Evolutionary conservation across 768 basidiomycete genomes (phyloP).

Genomic region (Podaxis sp.): DNA sequence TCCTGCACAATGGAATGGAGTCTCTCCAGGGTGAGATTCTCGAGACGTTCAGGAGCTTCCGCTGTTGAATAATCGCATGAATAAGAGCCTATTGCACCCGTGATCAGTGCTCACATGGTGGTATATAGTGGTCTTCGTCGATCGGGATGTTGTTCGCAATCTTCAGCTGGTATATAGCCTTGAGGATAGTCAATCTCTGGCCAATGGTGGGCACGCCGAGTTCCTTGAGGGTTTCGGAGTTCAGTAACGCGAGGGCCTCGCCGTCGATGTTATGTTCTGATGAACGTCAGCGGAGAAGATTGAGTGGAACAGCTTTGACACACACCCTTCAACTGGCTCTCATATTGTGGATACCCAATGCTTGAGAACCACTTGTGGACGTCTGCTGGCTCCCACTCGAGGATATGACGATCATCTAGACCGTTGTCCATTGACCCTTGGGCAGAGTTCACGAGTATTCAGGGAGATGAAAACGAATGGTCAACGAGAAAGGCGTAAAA

Average conservation of each 20-base stretch:
- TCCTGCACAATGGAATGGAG: constrained; percentile 68
- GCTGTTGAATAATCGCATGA: constrained; percentile 24
- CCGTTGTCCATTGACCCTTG: constrained; percentile 34
- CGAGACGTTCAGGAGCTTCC: constrained; percentile 29
- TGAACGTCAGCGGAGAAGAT: constrained; percentile 2
- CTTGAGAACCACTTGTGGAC: constrained; percentile 78
- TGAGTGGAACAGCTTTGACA: constrained; percentile 20
- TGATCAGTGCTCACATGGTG: constrained; percentile 65
- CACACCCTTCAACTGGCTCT: constrained; percentile 76
- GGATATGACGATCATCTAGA: constrained; percentile 38
- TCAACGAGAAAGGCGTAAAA: constrained; percentile 4
- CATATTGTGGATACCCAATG: constrained; percentile 86
- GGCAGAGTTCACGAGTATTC: background rate
- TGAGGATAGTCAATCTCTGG: constrained; percentile 88
- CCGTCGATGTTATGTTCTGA: constrained; percentile 88
- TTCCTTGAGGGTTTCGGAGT: constrained; percentile 81
- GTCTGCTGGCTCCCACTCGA: constrained; percentile 74
- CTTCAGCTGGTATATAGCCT: constrained; percentile 89
- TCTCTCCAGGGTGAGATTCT: constrained; percentile 60
- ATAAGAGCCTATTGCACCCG: background rate
- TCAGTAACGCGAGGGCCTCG: constrained; percentile 82
- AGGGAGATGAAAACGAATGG: background rate
- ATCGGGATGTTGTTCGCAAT: constrained; percentile 79
- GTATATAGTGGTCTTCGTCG: constrained; percentile 82
- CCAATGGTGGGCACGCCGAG: constrained; percentile 90